phyloP scores from a whole-genome alignment of 805 yeast species.

The Phaffomyces thermotolerans region DNA sequence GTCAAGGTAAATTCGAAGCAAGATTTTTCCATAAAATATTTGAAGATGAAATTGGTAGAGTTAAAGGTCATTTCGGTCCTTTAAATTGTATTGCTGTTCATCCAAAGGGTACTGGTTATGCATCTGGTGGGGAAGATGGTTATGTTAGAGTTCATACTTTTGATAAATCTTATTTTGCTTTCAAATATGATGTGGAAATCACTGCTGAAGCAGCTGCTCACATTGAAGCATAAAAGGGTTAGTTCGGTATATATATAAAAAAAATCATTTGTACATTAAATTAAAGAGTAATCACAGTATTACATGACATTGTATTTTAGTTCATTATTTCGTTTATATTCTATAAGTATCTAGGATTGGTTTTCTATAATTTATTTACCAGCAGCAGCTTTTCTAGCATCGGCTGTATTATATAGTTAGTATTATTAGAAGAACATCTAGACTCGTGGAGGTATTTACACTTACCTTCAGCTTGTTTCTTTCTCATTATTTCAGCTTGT shows the following conservation, averaged over 20 bases:
- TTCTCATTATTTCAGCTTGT: slow-evolving; percentile 87
- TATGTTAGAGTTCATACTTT: slow-evolving; percentile 88
- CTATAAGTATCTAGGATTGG: neutral
- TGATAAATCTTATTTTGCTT: slow-evolving; percentile 88
- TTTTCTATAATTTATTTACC: neutral
- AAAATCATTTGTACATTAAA: slow-evolving; percentile 1
- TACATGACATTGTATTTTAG: neutral
- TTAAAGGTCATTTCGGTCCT: slow-evolving; percentile 99
- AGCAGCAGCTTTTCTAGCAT: slow-evolving; percentile 39
- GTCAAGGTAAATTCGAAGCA: slow-evolving; percentile 95
- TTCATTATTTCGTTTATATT: neutral
- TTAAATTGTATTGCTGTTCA: slow-evolving; percentile 88
- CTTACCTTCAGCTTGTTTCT: slow-evolving; percentile 78
- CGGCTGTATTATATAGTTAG: slow-evolving; percentile 30
- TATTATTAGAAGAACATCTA: neutral
- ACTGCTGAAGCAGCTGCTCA: slow-evolving; percentile 46
- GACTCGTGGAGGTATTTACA: slow-evolving; percentile 12
- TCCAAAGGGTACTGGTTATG: slow-evolving; percentile 88
- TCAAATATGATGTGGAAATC: slow-evolving; percentile 85
- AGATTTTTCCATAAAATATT: slow-evolving; percentile 92
- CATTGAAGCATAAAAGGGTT: slow-evolving; percentile 6
- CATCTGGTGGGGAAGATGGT: slow-evolving; percentile 99
- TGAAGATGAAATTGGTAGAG: slow-evolving; percentile 93
- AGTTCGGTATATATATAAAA: too few relatives aligned
- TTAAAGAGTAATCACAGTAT: neutral